phyloP scores from a whole-genome alignment of 1,284 basidiomycete species.

The Malassezia yamatoensis region DNA sequence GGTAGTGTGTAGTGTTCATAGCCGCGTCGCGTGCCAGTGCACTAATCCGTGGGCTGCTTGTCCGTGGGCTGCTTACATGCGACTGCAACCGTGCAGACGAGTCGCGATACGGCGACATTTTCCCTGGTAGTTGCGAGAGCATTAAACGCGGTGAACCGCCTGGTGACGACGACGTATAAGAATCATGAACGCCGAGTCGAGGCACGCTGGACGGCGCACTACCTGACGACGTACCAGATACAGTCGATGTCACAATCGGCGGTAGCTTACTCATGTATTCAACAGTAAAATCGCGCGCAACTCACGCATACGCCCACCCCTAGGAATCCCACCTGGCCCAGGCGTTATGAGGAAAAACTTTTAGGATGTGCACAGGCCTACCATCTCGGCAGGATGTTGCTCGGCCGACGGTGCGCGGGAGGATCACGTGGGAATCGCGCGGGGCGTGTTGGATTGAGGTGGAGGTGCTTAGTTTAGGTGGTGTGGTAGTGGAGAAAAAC shows the following conservation, averaged over 20 bases:
- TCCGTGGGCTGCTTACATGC: conserved; percentile 24
- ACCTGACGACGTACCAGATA: conserved; percentile 13
- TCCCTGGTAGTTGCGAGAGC: conserved; percentile 28
- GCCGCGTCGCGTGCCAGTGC: conserved; percentile 39
- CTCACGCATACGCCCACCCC: neutral
- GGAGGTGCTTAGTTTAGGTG: neutral
- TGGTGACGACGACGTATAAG: conserved; percentile 26
- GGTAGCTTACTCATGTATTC: conserved; percentile 28
- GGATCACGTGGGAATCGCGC: conserved; percentile 10
- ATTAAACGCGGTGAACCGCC: conserved; percentile 31
- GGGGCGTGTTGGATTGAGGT: neutral
- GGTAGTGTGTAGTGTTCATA: conserved; percentile 25
- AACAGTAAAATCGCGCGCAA: neutral
- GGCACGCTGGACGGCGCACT: conserved; percentile 18
- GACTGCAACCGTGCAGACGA: conserved; percentile 31
- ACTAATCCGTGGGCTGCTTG: conserved; percentile 32
- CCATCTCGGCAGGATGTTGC: neutral
- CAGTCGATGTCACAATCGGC: conserved; percentile 21
- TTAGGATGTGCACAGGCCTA: conserved; percentile 16
- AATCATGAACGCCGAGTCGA: conserved; percentile 14
- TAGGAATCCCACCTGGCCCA: conserved; percentile 10
- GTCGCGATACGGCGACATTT: conserved; percentile 40
- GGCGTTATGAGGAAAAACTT: conserved; percentile 2
- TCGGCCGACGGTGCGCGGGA: conserved; percentile 8
- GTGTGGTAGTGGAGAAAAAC: neutral